phyloP scores from a whole-genome alignment of 1,139 yeast genomes.

The Geotrichum reessii region DNA sequence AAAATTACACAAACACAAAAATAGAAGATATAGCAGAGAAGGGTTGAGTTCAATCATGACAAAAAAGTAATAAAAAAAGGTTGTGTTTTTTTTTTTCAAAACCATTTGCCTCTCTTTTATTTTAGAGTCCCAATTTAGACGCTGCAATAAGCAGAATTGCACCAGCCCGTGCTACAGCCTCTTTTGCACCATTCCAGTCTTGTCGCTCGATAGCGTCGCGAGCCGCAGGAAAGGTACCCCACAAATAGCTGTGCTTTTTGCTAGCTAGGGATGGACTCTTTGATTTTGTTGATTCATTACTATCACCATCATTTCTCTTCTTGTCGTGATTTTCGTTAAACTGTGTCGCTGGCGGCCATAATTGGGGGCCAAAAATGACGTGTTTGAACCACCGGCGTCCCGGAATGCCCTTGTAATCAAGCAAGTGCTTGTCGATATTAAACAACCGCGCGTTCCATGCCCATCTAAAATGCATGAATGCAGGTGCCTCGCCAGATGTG shows the following conservation, averaged over 20 bases:
- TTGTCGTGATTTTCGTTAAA: slow-evolving; percentile 19
- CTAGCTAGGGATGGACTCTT: not conserved
- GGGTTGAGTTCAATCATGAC: too few relatives aligned
- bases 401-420: slow-evolving; percentile 46
- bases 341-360: slow-evolving; percentile 48
- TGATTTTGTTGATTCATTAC: not conserved
- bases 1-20: too few relatives aligned
- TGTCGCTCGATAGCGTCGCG: slow-evolving; percentile 54
- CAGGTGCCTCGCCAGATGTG: slow-evolving; percentile 52
- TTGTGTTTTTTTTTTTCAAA: too few relatives aligned
- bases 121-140: slow-evolving; percentile 11
- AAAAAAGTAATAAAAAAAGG: too few relatives aligned
- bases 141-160: slow-evolving; percentile 15
- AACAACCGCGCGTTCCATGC: slow-evolving; percentile 69
- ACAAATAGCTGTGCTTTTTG: slow-evolving; percentile 35
- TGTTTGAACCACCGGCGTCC: slow-evolving; percentile 65
- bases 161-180: slow-evolving; percentile 12
- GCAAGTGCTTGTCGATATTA: slow-evolving; percentile 50
- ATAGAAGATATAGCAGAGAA: too few relatives aligned
- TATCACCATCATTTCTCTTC: not conserved
- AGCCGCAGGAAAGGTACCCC: slow-evolving; percentile 71
- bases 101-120: too few relatives aligned
- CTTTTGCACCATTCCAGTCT: slow-evolving; percentile 53
- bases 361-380: slow-evolving; percentile 63
- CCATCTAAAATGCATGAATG: slow-evolving; percentile 66